Conservation (phyloP, 306 rosid species). For the Myrica gale region DNA sequence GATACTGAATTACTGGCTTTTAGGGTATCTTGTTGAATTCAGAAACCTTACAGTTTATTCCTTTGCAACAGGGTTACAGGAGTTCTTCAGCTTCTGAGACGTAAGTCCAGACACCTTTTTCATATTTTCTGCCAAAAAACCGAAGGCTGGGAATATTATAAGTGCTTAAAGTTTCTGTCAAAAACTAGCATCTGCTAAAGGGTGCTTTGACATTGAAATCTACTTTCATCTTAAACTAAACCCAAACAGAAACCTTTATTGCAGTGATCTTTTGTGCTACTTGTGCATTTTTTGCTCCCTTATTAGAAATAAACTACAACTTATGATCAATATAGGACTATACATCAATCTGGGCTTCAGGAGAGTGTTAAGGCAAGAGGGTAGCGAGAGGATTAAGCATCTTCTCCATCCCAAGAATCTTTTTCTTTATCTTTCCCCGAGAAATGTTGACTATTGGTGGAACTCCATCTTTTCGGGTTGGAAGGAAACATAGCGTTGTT, state of each 20-base stretch:
- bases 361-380: background rate
- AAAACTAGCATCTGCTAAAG: no score
- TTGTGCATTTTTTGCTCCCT: background rate
- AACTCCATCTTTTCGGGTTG: background rate
- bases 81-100: conserved; percentile 75
- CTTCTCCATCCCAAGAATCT: background rate
- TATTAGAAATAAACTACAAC: background rate
- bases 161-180: conserved; percentile 23
- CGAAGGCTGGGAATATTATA: conserved; percentile 8
- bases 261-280: background rate
- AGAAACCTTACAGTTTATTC: conserved; percentile 28
- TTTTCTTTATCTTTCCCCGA: background rate
- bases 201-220: background rate
- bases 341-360: background rate
- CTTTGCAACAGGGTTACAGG: conserved; percentile 81
- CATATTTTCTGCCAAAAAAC: conserved; percentile 15
- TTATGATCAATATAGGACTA: background rate
- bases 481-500: background rate
- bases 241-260: background rate
- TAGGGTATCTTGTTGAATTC: conserved; percentile 17
- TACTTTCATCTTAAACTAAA: conserved; percentile 13
- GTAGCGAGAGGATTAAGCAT: background rate
- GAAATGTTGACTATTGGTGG: conserved; percentile 9
- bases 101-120: conserved; percentile 53
- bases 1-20: background rate